A percentile compares a stretch with the other conserved stretches of the same genome.
Evolutionary conservation across 257 asterid genomes (phyloP).

Genomic region (Cruciata laevipes): DNA sequence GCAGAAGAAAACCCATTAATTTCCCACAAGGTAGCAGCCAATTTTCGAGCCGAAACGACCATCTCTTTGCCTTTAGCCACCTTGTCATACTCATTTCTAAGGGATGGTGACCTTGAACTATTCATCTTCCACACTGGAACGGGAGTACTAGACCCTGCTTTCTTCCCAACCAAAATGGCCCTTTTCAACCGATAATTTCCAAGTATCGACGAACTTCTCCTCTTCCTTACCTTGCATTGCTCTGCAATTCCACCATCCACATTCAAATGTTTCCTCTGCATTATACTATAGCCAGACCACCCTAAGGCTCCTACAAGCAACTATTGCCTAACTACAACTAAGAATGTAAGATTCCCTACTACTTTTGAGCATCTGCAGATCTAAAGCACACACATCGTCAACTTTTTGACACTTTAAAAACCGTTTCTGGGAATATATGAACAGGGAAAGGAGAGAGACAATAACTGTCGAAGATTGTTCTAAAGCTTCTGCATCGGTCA

Average conservation of each 20-base stretch:
- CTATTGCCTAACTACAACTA: slow-evolving; percentile 3
- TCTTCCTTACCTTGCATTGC: slow-evolving; percentile 76
- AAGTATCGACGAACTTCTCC: slow-evolving; percentile 65
- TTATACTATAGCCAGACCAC: slow-evolving; percentile 10
- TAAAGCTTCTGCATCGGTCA: slow-evolving; percentile 35
- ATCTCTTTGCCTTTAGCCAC: slow-evolving; percentile 35
- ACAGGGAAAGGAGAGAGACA: slow-evolving; percentile 6
- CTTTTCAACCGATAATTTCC: slow-evolving; percentile 60
- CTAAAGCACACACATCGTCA: slow-evolving; percentile 16
- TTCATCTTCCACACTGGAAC: slow-evolving; percentile 79
- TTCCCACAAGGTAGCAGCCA: slow-evolving; percentile 89
- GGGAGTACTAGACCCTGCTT: slow-evolving; percentile 74
- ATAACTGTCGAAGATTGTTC: slow-evolving; percentile 24
- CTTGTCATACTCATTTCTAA: slow-evolving; percentile 40
- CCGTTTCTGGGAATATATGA: slow-evolving; percentile 14
- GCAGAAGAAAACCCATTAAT: slow-evolving; percentile 53
- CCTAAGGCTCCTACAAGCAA: background rate
- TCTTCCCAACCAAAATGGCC: slow-evolving; percentile 67
- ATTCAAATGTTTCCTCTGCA: slow-evolving; percentile 60
- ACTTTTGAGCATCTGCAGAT: slow-evolving; percentile 19
- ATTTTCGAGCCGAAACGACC: slow-evolving; percentile 70
- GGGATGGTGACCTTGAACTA: slow-evolving; percentile 47
- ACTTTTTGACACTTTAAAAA: slow-evolving; percentile 22
- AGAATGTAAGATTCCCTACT: slow-evolving; percentile 3
- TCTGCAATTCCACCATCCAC: slow-evolving; percentile 49